Conservation (phyloP, 306 rosid genomes). For the Pterocarpus macrocarpus region DNA sequence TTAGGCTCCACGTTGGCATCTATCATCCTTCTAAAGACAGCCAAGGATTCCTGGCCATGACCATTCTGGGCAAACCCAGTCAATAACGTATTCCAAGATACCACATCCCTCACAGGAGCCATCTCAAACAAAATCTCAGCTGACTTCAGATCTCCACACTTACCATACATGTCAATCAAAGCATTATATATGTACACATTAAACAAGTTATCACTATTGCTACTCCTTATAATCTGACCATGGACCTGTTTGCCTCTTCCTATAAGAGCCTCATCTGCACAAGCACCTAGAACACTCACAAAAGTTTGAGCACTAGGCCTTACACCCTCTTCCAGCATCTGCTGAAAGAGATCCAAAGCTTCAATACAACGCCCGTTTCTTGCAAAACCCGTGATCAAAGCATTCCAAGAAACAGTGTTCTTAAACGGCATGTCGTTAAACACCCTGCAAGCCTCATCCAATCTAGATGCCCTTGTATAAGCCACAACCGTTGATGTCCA, state of each 20-base stretch:
- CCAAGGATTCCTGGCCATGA: slow-evolving; percentile 55
- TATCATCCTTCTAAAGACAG: slow-evolving; percentile 61
- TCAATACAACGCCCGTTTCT: slow-evolving; percentile 49
- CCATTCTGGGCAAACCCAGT: slow-evolving; percentile 72
- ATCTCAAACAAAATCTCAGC: slow-evolving; percentile 60
- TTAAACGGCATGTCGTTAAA: slow-evolving; percentile 61
- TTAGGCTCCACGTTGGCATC: slow-evolving; percentile 64
- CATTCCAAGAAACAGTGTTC: slow-evolving; percentile 68
- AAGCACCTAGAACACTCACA: slow-evolving; percentile 65
- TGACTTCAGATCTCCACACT: slow-evolving; percentile 68
- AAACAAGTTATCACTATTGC: slow-evolving; percentile 45
- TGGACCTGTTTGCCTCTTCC: slow-evolving; percentile 70
- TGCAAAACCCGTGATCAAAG: slow-evolving; percentile 59
- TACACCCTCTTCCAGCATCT: slow-evolving; percentile 57
- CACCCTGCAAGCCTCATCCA: slow-evolving; percentile 58
- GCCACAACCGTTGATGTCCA: slow-evolving; percentile 68
- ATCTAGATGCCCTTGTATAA: slow-evolving; percentile 47
- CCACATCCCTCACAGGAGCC: slow-evolving; percentile 52
- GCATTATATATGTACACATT: slow-evolving; percentile 61
- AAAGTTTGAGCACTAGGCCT: slow-evolving; percentile 59
- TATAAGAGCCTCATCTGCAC: slow-evolving; percentile 59
- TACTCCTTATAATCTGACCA: slow-evolving; percentile 54
- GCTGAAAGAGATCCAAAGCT: slow-evolving; percentile 58
- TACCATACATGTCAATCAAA: slow-evolving; percentile 68
- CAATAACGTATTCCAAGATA: slow-evolving; percentile 67